Conservation (phyloP, 2,329 filamentous ascomycete genomes). For the Elsinoe arachidis region DNA sequence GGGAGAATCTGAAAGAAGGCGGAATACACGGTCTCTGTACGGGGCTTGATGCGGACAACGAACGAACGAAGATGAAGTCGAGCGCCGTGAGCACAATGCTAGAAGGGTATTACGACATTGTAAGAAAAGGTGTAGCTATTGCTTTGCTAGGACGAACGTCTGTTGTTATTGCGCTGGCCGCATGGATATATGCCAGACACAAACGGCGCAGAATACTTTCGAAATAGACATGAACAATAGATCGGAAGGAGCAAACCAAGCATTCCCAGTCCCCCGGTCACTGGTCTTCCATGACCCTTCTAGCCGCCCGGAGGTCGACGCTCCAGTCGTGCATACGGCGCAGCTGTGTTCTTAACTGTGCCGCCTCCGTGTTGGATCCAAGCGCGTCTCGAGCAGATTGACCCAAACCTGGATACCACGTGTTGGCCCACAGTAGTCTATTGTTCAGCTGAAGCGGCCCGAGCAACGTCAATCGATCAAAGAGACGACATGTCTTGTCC, state of each 20-base stretch:
- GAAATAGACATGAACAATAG: neutral
- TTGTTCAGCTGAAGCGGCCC: neutral
- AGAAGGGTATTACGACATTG: conserved; percentile 46
- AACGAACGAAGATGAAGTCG: conserved; percentile 13
- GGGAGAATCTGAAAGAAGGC: conserved; percentile 9
- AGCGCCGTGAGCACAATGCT: conserved; percentile 40
- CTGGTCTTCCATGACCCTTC: neutral
- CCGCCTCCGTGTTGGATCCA: neutral
- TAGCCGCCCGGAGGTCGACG: neutral
- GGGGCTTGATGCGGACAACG: conserved; percentile 1
- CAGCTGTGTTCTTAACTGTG: neutral
- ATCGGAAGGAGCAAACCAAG: neutral
- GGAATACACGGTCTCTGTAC: conserved; percentile 13
- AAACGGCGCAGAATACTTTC: neutral
- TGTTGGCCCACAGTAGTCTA: neutral
- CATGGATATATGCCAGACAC: conserved; percentile 6
- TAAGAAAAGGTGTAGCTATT: conserved; percentile 38
- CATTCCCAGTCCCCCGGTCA: neutral
- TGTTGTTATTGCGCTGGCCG: conserved; percentile 15
- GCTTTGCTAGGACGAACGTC: conserved; percentile 32
- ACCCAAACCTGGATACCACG: neutral
- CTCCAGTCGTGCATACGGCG: conserved; percentile 1
- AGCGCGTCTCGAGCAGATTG: conserved; percentile 10
- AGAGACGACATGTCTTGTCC: neutral
- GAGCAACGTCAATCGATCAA: neutral